These are phyloP conservation scores for Penicillium salamii DNA, from an alignment of 495 filamentous ascomycete species.

Conservation along the genomic window DNA sequence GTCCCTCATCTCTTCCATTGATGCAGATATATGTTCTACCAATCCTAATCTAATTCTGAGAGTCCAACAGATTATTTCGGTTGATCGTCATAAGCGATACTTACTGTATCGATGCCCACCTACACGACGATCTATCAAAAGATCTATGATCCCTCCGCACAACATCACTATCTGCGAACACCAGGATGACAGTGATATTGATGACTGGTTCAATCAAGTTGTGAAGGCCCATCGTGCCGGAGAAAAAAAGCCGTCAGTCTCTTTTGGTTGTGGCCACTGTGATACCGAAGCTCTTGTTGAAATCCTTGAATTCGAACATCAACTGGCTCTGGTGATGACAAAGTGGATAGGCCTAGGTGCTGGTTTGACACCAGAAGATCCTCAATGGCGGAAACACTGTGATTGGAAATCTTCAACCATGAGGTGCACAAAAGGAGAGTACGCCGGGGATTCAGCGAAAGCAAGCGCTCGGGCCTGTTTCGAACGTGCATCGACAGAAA, in stretches of 20 bases:
- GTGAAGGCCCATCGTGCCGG: not conserved
- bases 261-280: not conserved
- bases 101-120: not conserved
- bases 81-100: not conserved
- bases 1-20: not conserved
- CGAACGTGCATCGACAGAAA: not conserved
- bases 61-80: not conserved
- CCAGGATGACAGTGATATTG: not conserved
- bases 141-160: not conserved
- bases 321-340: not conserved
- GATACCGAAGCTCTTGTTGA: not conserved
- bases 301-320: not conserved
- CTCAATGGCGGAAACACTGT: not conserved
- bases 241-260: not conserved
- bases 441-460: not conserved
- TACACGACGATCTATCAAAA: not conserved
- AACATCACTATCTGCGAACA: not conserved
- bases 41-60: not conserved
- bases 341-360: not conserved
- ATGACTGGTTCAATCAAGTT: not conserved
- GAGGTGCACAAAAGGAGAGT: not conserved
- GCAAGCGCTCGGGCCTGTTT: not conserved
- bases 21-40: not conserved
- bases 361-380: not conserved
- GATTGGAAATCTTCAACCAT: not conserved